Evolutionary conservation across 345 rosid species (phyloP).

Genomic region (Lagerstroemia speciosa): DNA sequence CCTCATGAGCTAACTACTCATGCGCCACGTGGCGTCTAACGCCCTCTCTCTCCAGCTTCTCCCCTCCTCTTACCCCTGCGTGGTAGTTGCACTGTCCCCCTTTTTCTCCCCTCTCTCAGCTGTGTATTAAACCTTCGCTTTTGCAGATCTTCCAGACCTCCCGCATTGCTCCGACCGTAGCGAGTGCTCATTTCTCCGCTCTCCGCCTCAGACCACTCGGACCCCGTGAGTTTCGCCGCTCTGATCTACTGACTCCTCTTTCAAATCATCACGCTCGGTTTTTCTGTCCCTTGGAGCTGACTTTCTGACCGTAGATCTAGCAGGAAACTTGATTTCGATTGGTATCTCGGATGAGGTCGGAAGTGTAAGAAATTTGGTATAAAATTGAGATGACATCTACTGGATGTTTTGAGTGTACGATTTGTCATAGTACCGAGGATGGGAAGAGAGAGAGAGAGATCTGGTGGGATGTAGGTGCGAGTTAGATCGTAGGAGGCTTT

Average conservation of each 20-base stretch:
- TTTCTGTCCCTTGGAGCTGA: background rate
- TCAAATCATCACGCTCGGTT: background rate
- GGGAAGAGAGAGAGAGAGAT: background rate
- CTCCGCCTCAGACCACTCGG: background rate
- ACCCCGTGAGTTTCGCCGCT: conserved; percentile 1
- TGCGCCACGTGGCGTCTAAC: background rate
- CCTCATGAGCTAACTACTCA: conserved; percentile 3
- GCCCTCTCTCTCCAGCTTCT: background rate
- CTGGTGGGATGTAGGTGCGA: background rate
- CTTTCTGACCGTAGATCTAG: background rate
- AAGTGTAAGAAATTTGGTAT: background rate
- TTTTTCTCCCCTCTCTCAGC: background rate
- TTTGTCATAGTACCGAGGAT: background rate
- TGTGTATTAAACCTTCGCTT: background rate
- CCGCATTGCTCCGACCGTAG: background rate
- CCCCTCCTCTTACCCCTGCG: background rate
- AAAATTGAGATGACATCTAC: background rate
- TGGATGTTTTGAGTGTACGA: background rate
- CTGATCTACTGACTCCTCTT: background rate
- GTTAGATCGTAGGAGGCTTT: background rate
- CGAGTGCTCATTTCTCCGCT: background rate
- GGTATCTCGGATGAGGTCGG: background rate
- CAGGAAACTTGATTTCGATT: background rate
- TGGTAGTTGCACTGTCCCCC: conserved; percentile 2
- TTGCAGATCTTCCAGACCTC: background rate